Evolutionary conservation across 371 early-diverging fungal genomes (phyloP).

Genomic region (Apophysomyces trapeziformis): DNA sequence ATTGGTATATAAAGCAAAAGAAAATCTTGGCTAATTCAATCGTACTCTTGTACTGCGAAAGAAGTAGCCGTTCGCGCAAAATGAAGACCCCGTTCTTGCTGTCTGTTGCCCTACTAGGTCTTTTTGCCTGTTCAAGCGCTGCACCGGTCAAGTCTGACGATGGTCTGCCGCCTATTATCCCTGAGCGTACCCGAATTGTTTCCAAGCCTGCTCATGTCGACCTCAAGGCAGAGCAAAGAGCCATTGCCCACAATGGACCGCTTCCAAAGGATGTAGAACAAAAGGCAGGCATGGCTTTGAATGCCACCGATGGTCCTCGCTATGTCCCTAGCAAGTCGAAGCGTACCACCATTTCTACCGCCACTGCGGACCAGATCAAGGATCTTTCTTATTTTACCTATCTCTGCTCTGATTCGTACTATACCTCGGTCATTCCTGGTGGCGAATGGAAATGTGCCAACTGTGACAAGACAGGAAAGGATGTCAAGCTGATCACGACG

Average conservation of each 20-base stretch:
- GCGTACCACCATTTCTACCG: constrained; percentile 7
- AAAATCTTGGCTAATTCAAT: too few relatives aligned
- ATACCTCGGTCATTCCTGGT: constrained; percentile 21
- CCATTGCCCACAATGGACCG: neutral
- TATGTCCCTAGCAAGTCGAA: neutral
- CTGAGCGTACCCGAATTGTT: neutral
- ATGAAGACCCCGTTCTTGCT: constrained; percentile 5
- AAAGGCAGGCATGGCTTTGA: neutral
- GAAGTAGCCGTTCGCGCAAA: too few relatives aligned
- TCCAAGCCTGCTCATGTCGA: neutral
- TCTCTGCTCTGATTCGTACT: constrained; percentile 23
- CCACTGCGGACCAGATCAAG: constrained; percentile 14
- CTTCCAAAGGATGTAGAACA: neutral
- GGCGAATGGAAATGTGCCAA: constrained; percentile 19
- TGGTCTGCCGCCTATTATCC: constrained; percentile 2
- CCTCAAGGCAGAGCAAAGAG: constrained; percentile 2
- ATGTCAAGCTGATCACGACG: constrained; percentile 15
- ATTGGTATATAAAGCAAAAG: too few relatives aligned
- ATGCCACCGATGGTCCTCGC: neutral
- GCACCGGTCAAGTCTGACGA: neutral
- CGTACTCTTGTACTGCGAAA: too few relatives aligned
- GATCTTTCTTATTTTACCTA: constrained; percentile 15
- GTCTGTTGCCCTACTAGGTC: neutral
- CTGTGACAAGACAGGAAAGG: constrained; percentile 11
- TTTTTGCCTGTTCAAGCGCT: neutral